A percentile compares a stretch with the other conserved stretches of the same genome.
Conservation (phyloP, 441 rosid genomes). For the Adansonia madagascariensis region DNA sequence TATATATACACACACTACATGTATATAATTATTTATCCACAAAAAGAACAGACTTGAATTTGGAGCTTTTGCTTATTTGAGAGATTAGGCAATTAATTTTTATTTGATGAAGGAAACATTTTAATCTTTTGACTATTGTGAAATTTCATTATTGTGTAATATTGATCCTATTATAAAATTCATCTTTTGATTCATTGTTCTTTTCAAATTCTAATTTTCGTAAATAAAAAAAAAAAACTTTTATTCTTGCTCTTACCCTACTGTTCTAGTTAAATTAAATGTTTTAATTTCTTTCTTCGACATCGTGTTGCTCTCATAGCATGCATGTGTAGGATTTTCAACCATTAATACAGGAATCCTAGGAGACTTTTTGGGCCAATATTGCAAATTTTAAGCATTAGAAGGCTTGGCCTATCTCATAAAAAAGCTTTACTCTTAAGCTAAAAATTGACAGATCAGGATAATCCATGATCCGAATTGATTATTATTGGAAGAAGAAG, state of each 20-base stretch:
- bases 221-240: neutral
- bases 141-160: too few species aligned
- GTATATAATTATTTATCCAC: neutral
- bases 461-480: neutral
- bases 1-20: too few species aligned
- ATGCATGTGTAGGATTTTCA: neutral
- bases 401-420: neutral
- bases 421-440: neutral
- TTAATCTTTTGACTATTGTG: neutral
- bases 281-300: too few species aligned
- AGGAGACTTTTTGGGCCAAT: neutral
- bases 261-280: too few species aligned
- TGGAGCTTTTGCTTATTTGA: constrained; percentile 7
- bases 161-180: too few species aligned
- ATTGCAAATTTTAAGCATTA: neutral
- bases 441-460: neutral
- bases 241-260: too few species aligned
- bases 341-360: neutral
- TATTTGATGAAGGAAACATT: neutral
- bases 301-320: too few species aligned
- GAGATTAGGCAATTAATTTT: neutral
- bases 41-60: neutral
- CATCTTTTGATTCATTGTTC: too few species aligned
- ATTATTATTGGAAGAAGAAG: neutral
- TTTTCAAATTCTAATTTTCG: neutral